Conservation (phyloP, 1,139 yeast species). For the Diutina scorzettiae region DNA sequence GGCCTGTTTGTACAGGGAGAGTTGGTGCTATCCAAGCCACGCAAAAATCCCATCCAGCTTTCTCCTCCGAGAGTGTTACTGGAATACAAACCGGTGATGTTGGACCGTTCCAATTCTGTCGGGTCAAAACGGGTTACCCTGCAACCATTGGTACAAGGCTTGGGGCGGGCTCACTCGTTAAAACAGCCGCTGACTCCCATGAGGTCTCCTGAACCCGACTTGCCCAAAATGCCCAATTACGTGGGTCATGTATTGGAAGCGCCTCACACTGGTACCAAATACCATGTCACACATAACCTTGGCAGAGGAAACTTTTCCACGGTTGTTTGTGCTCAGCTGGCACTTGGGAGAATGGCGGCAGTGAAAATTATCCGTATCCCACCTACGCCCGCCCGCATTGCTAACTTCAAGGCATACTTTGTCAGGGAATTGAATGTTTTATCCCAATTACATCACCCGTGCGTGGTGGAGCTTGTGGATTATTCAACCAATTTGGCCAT, state of each 20-base stretch:
- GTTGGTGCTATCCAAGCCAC: neutral
- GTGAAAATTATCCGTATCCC: slow-evolving; percentile 31
- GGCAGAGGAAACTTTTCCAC: slow-evolving; percentile 54
- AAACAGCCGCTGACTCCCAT: slow-evolving; percentile 9
- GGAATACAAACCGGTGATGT: slow-evolving; percentile 21
- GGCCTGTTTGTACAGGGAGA: slow-evolving; percentile 8
- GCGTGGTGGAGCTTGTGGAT: slow-evolving; percentile 25
- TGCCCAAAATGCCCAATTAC: slow-evolving; percentile 5
- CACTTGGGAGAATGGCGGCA: slow-evolving; percentile 28
- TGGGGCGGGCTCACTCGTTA: neutral
- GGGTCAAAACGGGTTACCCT: slow-evolving; percentile 7
- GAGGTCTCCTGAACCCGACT: slow-evolving; percentile 6
- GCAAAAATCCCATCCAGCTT: neutral
- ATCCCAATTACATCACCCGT: slow-evolving; percentile 31
- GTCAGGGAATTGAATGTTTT: slow-evolving; percentile 66
- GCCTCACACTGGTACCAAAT: slow-evolving; percentile 10
- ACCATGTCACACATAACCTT: slow-evolving; percentile 21
- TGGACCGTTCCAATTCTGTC: slow-evolving; percentile 15
- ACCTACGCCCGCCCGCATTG: slow-evolving; percentile 15
- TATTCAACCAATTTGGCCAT: slow-evolving; percentile 14
- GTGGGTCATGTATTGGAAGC: slow-evolving; percentile 14
- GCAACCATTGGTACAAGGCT: neutral
- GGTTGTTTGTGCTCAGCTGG: slow-evolving; percentile 23
- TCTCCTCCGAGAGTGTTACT: slow-evolving; percentile 17
- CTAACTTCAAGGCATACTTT: slow-evolving; percentile 52